Conservation (phyloP, 2,329 filamentous ascomycete genomes). For the Ophiostoma piceae region DNA sequence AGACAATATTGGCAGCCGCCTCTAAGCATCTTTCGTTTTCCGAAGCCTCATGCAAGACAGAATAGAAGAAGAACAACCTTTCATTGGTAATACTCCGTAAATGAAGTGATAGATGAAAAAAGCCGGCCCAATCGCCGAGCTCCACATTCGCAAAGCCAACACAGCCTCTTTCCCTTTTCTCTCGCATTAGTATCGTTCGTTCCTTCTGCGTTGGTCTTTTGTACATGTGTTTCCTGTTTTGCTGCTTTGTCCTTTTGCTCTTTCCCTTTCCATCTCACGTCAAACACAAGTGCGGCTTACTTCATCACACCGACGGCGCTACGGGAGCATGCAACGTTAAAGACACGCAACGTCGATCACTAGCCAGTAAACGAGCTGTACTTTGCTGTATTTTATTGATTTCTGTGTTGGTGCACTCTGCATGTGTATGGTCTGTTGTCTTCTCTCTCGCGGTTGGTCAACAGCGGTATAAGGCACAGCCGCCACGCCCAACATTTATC, state of each 20-base stretch:
- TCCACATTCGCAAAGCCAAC: not conserved
- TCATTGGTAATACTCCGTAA: not conserved
- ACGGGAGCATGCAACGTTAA: constrained; percentile 9
- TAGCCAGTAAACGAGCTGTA: not conserved
- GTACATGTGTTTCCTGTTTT: not conserved
- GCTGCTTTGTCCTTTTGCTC: not conserved
- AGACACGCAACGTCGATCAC: not conserved
- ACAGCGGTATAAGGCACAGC: not conserved
- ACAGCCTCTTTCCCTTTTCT: constrained; percentile 13
- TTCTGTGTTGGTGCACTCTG: not conserved
- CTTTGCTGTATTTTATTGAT: not conserved
- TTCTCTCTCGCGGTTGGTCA: not conserved
- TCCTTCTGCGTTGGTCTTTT: not conserved
- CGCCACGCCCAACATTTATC: not conserved
- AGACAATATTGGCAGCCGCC: not conserved
- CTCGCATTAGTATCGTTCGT: not conserved
- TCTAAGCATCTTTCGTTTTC: not conserved
- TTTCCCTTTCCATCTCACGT: not conserved
- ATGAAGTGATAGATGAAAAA: not conserved
- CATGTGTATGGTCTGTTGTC: not conserved
- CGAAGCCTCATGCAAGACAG: constrained; percentile 3
- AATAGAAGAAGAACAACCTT: not conserved
- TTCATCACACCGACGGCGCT: constrained; percentile 9
- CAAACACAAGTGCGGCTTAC: not conserved
- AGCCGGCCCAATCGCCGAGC: not conserved